Evolutionary conservation across 78 protist species (phyloP).

Genomic region (Dictyostelium firmibasis): DNA sequence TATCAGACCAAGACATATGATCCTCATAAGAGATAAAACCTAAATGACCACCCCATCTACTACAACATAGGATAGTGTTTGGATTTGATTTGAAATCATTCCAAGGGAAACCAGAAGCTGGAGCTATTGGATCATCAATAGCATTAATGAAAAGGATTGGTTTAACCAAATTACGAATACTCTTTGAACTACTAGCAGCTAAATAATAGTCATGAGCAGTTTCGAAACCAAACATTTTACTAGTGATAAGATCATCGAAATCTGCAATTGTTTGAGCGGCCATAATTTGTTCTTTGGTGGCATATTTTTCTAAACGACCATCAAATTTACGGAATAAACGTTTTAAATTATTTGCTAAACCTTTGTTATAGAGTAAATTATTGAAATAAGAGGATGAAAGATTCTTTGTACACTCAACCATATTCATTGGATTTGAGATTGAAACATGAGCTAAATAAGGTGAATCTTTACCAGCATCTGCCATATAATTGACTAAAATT

Average conservation of each 20-base stretch:
- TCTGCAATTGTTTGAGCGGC: slow-evolving; percentile 12
- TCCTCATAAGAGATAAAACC: slow-evolving; percentile 25
- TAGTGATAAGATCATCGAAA: slow-evolving; percentile 17
- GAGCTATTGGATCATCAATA: slow-evolving; percentile 57
- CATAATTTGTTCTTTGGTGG: slow-evolving; percentile 12
- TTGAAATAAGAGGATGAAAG: slow-evolving; percentile 16
- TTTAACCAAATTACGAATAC: slow-evolving; percentile 1
- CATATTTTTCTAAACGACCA: slow-evolving; percentile 12
- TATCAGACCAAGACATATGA: slow-evolving; percentile 31
- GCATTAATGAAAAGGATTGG: slow-evolving; percentile 62
- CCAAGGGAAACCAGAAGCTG: slow-evolving; percentile 27
- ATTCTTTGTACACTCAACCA: slow-evolving; percentile 28
- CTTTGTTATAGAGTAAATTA: background rate
- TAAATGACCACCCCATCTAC: slow-evolving; percentile 51
- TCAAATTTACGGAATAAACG: slow-evolving; percentile 16
- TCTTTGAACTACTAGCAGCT: background rate
- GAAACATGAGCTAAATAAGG: slow-evolving; percentile 23
- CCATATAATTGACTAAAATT: slow-evolving; percentile 30
- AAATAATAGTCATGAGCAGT: slow-evolving; percentile 24
- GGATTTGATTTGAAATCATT: slow-evolving; percentile 51
- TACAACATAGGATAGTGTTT: slow-evolving; percentile 14
- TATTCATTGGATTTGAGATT: slow-evolving; percentile 65
- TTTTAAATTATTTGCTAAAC: slow-evolving; percentile 37
- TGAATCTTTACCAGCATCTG: background rate
- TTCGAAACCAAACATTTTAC: slow-evolving; percentile 39